Evolutionary conservation across 495 filamentous ascomycete genomes (phyloP), one percentile per base, ranked within the genome.

Genomic region (Aspergillus wentii): DNA sequence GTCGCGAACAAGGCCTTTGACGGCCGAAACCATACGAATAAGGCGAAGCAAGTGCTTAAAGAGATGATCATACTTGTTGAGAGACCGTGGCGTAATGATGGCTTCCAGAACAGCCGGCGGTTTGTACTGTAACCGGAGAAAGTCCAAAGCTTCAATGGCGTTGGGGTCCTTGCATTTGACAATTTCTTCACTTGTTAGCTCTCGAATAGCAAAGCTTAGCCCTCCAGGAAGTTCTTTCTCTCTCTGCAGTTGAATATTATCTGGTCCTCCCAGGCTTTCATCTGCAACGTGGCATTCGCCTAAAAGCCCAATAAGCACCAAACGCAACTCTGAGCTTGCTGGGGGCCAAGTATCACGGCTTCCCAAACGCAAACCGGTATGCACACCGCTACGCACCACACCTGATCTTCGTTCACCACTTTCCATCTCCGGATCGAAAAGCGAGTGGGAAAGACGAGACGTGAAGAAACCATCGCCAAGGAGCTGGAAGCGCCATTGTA

Each of bases 281-380:
- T 56, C 35, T 42, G 57, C 43, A 53, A 63, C 50, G 42, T 87
- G 86, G 42, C 78, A 83, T 42, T 95, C 91, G 2, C 75, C 76
- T 9, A 98, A 69, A 9, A 96, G 72, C 0, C 88, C 91, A 72
- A 89, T 94, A 26, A 98, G 69, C 10, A 86, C 87, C 2, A 96
- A 70, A 1, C 88, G 79, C 19, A 98, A 66, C 50, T 98, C 92
- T 4, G 88, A 95, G 57, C 85, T 92, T 21, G 88, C 88, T 6
- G 92, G 91, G 17, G 91, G 91, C 92, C 91, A 96, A 17, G 72
- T 85, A 31, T 85, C 77, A 40, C 87, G 74, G 13, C 70, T 79
- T 6, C 83, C 85, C 1, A 96, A 61, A 8, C 85, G 81, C 25
- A 96, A 68, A 2, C 92, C 92, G 66, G 94, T 90, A 31, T 72